Conservation (phyloP, 495 filamentous ascomycete genomes). For the Penicillium daleae region DNA sequence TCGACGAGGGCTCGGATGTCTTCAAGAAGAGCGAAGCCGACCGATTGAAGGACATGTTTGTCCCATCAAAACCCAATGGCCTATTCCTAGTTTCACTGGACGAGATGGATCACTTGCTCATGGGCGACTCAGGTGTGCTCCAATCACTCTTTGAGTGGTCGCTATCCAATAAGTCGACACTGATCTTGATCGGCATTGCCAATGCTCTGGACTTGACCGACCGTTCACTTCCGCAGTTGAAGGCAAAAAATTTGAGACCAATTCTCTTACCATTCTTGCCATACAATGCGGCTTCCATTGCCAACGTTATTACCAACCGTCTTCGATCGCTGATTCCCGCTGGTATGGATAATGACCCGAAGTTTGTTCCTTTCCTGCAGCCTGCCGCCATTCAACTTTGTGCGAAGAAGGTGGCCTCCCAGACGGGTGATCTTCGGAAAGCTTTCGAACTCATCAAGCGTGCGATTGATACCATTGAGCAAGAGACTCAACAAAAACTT, state of each 20-base stretch:
- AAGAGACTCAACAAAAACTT: constrained; percentile 64
- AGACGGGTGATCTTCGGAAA: constrained; percentile 92
- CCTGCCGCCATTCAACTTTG: constrained; percentile 91
- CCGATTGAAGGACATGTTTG: constrained; percentile 65
- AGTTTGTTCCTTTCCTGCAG: constrained; percentile 84
- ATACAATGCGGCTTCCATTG: constrained; percentile 89
- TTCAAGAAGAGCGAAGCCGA: constrained; percentile 58
- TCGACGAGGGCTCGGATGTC: constrained; percentile 60
- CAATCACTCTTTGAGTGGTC: constrained; percentile 96
- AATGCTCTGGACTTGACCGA: constrained; percentile 96
- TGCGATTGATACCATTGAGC: constrained; percentile 86
- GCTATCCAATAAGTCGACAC: constrained; percentile 71
- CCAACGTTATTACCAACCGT: constrained; percentile 79
- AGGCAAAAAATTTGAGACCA: constrained; percentile 88
- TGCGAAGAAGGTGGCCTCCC: constrained; percentile 88
- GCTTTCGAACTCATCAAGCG: constrained; percentile 93
- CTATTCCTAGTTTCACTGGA: constrained; percentile 84
- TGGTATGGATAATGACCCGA: constrained; percentile 49
- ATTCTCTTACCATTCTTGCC: constrained; percentile 89
- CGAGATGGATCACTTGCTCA: constrained; percentile 93
- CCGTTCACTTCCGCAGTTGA: constrained; percentile 90
- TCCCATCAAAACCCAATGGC: constrained; percentile 55
- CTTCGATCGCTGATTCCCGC: constrained; percentile 70
- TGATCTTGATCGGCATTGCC: constrained; percentile 89
- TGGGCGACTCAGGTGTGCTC: constrained; percentile 79